phyloP scores from a whole-genome alignment of 352 stramenopile genomes.

The Pythium brachiatum region DNA sequence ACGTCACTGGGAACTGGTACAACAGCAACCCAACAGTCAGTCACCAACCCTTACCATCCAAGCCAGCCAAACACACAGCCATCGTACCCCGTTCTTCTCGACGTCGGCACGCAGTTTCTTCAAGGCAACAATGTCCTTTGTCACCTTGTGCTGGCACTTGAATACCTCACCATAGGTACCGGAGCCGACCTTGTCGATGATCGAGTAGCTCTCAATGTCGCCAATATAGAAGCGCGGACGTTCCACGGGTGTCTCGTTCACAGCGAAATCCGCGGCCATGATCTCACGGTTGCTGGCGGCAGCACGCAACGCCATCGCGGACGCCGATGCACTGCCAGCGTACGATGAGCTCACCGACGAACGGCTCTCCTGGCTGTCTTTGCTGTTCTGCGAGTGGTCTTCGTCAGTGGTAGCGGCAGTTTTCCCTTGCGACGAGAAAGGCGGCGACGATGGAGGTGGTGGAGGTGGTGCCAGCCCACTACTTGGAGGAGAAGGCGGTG shows the following conservation, averaged over 20 bases:
- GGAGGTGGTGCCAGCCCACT: conserved; percentile 30
- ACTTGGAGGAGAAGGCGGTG: conserved; percentile 38
- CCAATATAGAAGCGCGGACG: conserved; percentile 75
- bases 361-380: conserved; percentile 18
- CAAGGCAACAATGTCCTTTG: conserved; percentile 83
- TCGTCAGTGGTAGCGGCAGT: conserved; percentile 16
- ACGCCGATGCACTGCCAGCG: conserved; percentile 29
- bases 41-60: neutral
- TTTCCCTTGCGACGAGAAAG: conserved; percentile 46
- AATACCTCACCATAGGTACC: conserved; percentile 88
- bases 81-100: conserved; percentile 81
- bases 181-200: conserved; percentile 86
- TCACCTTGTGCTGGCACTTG: conserved; percentile 86
- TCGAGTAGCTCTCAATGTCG: conserved; percentile 85
- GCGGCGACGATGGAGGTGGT: conserved; percentile 54
- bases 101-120: conserved; percentile 85
- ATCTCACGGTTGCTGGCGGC: conserved; percentile 76
- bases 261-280: conserved; percentile 39
- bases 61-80: neutral
- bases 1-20: conserved; percentile 90
- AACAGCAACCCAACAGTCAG: conserved; percentile 1
- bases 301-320: conserved; percentile 66
- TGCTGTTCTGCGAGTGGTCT: conserved; percentile 15
- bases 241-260: conserved; percentile 37
- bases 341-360: conserved; percentile 25